These are phyloP conservation scores for Dendrobium chrysotoxum DNA, from an alignment of 106 monocot genomes.

Conservation along the genomic window DNA sequence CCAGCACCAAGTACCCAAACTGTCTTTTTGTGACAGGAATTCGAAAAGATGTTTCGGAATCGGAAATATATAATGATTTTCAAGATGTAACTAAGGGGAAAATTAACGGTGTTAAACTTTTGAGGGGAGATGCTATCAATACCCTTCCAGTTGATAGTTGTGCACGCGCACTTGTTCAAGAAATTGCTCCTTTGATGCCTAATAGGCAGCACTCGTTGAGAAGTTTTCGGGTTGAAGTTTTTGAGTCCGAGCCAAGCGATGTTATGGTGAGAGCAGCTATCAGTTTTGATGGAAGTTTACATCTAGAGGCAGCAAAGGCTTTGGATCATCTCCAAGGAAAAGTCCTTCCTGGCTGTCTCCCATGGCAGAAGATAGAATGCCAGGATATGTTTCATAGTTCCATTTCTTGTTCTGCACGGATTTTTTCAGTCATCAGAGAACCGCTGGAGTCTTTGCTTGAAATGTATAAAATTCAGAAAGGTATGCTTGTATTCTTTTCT, in stretches of 20 bases:
- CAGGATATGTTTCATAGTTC: slow-evolving; percentile 65
- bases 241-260: slow-evolving; percentile 49
- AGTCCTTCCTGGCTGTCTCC: slow-evolving; percentile 48
- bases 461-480: slow-evolving; percentile 39
- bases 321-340: slow-evolving; percentile 75
- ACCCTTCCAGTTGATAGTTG: slow-evolving; percentile 24
- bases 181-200: slow-evolving; percentile 69
- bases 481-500: slow-evolving; percentile 13
- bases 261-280: slow-evolving; percentile 52
- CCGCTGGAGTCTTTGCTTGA: slow-evolving; percentile 40
- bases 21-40: slow-evolving; percentile 57
- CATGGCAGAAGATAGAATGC: slow-evolving; percentile 91
- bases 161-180: slow-evolving; percentile 48
- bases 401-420: slow-evolving; percentile 46
- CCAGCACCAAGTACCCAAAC: slow-evolving; percentile 34
- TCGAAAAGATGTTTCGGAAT: slow-evolving; percentile 50
- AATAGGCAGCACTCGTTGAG: slow-evolving; percentile 18
- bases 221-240: slow-evolving; percentile 61
- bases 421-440: slow-evolving; percentile 59
- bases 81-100: slow-evolving; percentile 29
- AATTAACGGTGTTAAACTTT: slow-evolving; percentile 38
- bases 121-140: slow-evolving; percentile 39
- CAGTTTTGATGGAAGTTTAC: slow-evolving; percentile 73
- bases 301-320: slow-evolving; percentile 89
- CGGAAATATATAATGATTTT: slow-evolving; percentile 54